phyloP scores from a whole-genome alignment of 371 early-diverging fungal genomes.

The Capillidium rhysosporum region DNA sequence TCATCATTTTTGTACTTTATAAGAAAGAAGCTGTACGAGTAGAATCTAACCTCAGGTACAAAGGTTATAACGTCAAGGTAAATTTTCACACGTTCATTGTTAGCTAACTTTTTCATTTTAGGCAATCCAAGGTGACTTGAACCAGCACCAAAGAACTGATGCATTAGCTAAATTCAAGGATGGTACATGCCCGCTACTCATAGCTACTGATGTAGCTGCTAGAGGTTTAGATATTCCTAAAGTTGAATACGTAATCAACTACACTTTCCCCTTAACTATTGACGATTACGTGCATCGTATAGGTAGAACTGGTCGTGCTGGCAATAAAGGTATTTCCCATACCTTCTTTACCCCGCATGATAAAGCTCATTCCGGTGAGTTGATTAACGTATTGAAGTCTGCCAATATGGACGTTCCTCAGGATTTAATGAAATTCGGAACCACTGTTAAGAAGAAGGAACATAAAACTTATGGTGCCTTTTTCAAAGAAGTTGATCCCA shows the following conservation, averaged over 20 bases:
- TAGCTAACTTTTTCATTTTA: background rate
- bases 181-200: constrained; percentile 49
- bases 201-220: constrained; percentile 90
- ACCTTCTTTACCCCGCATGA: constrained; percentile 91
- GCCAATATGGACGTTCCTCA: constrained; percentile 77
- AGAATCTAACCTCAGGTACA: constrained; percentile 38
- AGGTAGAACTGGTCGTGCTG: constrained; percentile 95
- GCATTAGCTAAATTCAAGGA: constrained; percentile 50
- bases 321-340: constrained; percentile 74
- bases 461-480: constrained; percentile 91
- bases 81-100: background rate
- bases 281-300: constrained; percentile 91
- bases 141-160: constrained; percentile 41
- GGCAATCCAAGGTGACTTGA: constrained; percentile 71
- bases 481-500: constrained; percentile 72
- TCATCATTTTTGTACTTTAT: constrained; percentile 80
- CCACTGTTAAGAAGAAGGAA: constrained; percentile 90
- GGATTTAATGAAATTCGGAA: constrained; percentile 76
- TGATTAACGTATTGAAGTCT: constrained; percentile 79
- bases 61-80: constrained; percentile 54
- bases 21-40: constrained; percentile 83
- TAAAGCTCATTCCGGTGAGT: constrained; percentile 67
- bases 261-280: constrained; percentile 90
- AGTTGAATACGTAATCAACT: constrained; percentile 95
- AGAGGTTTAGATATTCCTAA: constrained; percentile 95